Conservation (phyloP, 2,329 filamentous ascomycete species). For the Neurospora sp. region DNA sequence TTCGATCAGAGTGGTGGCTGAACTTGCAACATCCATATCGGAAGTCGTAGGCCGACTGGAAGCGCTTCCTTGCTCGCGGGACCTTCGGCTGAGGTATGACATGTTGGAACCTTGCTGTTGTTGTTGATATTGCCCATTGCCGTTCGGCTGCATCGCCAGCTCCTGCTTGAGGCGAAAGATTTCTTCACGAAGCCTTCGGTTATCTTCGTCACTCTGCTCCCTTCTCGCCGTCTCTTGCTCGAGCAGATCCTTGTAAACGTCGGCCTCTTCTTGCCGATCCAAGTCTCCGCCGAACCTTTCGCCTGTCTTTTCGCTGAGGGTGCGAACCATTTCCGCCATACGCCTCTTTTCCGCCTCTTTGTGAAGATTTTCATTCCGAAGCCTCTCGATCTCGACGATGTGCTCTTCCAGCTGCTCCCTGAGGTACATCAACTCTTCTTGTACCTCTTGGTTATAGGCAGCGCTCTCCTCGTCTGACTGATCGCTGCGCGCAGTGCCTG, state of each 20-base stretch:
- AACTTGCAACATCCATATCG: constrained; percentile 44
- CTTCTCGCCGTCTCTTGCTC: constrained; percentile 84
- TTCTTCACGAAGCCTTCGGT: constrained; percentile 74
- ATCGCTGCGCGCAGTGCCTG: constrained; percentile 48
- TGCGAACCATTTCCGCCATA: constrained; percentile 68
- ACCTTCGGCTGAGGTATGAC: constrained; percentile 53
- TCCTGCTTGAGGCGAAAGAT: constrained; percentile 63
- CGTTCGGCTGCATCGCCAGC: constrained; percentile 24
- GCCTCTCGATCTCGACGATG: constrained; percentile 71
- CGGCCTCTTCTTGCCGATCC: constrained; percentile 53
- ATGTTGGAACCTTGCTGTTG: constrained; percentile 40
- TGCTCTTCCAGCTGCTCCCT: constrained; percentile 80
- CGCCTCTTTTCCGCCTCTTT: constrained; percentile 80
- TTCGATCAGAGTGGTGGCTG: constrained; percentile 61
- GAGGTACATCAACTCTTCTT: constrained; percentile 78
- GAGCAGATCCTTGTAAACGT: constrained; percentile 91
- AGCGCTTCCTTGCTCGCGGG: constrained; percentile 32
- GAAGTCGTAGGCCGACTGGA: constrained; percentile 41
- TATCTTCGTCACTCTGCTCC: constrained; percentile 86
- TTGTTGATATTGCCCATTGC: constrained; percentile 1
- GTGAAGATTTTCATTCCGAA: constrained; percentile 66
- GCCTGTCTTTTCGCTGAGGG: constrained; percentile 30
- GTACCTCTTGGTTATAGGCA: constrained; percentile 55
- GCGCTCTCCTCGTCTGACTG: constrained; percentile 50
- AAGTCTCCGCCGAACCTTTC: constrained; percentile 40